A percentile compares a stretch with the other conserved stretches of the same genome.
phyloP scores from a whole-genome alignment of 78 protist genomes.

The Dictyostelium firmibasis region DNA sequence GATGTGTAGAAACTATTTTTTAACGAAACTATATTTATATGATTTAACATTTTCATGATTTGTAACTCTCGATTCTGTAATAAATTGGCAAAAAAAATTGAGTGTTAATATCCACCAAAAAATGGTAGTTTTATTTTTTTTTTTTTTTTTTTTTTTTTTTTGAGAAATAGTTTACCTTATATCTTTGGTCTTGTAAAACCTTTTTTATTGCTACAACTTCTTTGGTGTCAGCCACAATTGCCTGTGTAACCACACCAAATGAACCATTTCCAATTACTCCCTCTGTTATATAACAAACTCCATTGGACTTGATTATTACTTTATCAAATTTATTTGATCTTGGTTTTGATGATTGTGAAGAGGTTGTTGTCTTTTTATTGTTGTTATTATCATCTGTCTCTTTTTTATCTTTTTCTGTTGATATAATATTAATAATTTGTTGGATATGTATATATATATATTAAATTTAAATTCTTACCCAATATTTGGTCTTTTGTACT shows the following conservation, averaged over 20 bases:
- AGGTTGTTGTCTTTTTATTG: not conserved
- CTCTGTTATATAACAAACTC: conserved; percentile 84
- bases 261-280: conserved; percentile 98
- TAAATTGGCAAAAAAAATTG: not conserved
- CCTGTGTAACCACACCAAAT: conserved; percentile 98
- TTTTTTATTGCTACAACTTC: conserved; percentile 99
- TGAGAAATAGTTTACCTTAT: conserved; percentile 89
- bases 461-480: not conserved
- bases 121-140: not conserved
- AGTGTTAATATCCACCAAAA: not conserved
- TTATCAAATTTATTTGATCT: conserved; percentile 62
- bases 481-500: not conserved
- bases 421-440: not conserved
- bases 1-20: conserved; percentile 90
- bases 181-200: conserved; percentile 98
- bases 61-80: conserved; percentile 98
- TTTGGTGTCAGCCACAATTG: conserved; percentile 83
- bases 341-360: not conserved
- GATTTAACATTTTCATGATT: conserved; percentile 96
- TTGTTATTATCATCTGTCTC: not conserved
- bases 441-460: too few relatives aligned
- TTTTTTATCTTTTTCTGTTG: not conserved
- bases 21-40: conserved; percentile 95
- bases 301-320: conserved; percentile 79
- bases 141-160: not conserved